Conservation (phyloP, 352 stramenopile genomes). For the Lagenidium giganteum region DNA sequence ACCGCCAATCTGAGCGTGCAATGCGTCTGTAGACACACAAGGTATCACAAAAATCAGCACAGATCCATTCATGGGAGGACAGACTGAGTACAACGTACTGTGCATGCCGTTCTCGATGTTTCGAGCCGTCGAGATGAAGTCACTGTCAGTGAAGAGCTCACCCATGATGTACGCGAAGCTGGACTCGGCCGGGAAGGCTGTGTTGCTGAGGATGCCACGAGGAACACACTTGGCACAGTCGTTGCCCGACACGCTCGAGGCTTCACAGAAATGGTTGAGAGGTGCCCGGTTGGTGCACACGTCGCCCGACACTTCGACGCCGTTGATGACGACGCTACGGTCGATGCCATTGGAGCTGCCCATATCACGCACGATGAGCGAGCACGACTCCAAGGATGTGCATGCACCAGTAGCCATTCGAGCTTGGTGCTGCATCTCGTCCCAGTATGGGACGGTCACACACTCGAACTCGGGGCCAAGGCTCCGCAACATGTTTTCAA, state of each 20-base stretch:
- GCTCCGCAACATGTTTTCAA: constrained; percentile 71
- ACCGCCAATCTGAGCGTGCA: constrained; percentile 37
- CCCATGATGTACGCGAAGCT: constrained; percentile 34
- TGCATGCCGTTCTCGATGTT: constrained; percentile 38
- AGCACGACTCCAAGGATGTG: constrained; percentile 26
- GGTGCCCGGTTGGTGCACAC: constrained; percentile 23
- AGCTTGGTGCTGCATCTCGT: constrained; percentile 30
- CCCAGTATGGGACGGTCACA: constrained; percentile 61
- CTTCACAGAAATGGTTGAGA: constrained; percentile 45
- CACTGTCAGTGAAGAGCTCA: constrained; percentile 35
- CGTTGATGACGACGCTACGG: constrained; percentile 23
- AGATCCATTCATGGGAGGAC: neutral
- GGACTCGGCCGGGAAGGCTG: constrained; percentile 22
- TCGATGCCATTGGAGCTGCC: constrained; percentile 18
- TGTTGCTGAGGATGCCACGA: constrained; percentile 12
- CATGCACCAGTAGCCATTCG: constrained; percentile 17
- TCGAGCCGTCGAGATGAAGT: constrained; percentile 14
- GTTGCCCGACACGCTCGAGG: constrained; percentile 16
- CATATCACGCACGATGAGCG: constrained; percentile 27
- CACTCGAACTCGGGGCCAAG: constrained; percentile 31
- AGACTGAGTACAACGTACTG: constrained; percentile 24
- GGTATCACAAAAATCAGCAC: neutral
- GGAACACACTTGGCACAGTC: constrained; percentile 31
- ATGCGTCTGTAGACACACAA: constrained; percentile 18
- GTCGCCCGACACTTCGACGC: constrained; percentile 7